Base-by-base conservation (phyloP, 768 basidiomycete genomes). In the Lenzites betulinus region DNA sequence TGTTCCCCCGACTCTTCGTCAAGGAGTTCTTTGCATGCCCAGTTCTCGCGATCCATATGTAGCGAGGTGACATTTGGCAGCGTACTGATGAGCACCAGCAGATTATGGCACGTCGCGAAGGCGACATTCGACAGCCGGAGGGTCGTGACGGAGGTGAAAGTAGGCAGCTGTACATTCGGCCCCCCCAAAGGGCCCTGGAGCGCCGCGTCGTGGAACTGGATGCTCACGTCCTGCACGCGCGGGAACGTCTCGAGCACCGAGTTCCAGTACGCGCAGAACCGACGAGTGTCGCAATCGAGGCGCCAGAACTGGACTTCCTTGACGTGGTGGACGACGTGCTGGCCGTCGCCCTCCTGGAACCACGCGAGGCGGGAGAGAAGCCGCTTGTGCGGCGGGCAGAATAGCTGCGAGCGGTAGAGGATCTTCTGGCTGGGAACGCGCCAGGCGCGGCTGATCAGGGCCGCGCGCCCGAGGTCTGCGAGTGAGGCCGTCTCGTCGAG, bases 221-320 rank as follows among this genome's bases (percentile, higher is more conserved):
- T 50, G 30, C 49, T 12, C 23, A 50, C 49, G 16, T 50, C 30
- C 16, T 50, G 49, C 18, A 36, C 49, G 30, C 33, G 12, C 33
- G 49, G 49, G 49, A 35, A 50, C n/a, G 49, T 35, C 18, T 11
- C 49, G n/a, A 50, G 30, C 33, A 36, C 49, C n/a, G 49, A 18
- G 3, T 11, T 11, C 49, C 49, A 50, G 49, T 50, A 50, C 33
- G 11, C 7, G 30, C 11, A 35, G 49, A 50, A 50, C 18, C 7
- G 18, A n/a, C 22, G 23, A 11, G 11, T 22, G 30, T 50, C 51
- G 15, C 20, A n/a, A 22, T 51, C 51, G 12, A 51, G 20, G 30
- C 51, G 35, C 51, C 51, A 38, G 23, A 51, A 51, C 51, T 51
- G 51, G 33, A 41, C 35, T 13, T 50, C 36, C 36, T 39, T 33